These are phyloP conservation scores for Collybiopsis confluens DNA, from an alignment of 768 basidiomycete species.

Conservation along the genomic window DNA sequence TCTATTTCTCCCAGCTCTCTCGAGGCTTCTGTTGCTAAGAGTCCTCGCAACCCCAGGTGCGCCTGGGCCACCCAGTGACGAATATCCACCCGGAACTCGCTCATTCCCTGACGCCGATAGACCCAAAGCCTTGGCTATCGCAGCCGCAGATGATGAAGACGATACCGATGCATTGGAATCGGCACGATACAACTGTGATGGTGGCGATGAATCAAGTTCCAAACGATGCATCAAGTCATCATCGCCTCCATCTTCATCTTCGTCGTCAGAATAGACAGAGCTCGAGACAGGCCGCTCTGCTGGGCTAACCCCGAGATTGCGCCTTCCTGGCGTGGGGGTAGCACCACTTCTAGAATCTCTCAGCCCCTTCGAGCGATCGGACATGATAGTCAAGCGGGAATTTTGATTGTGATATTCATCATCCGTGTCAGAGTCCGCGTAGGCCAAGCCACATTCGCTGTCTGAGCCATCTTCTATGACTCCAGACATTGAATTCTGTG, in stretches of 20 bases:
- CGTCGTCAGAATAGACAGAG: slow-evolving; percentile 7
- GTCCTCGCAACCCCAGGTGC: slow-evolving; percentile 21
- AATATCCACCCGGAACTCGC: slow-evolving; percentile 28
- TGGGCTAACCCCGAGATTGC: neutral
- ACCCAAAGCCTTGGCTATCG: slow-evolving; percentile 41
- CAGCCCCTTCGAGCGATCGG: neutral
- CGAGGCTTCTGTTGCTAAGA: slow-evolving; percentile 14
- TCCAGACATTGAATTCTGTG: neutral
- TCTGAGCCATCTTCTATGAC: neutral
- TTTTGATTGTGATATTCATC: slow-evolving; percentile 29
- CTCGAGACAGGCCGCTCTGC: neutral
- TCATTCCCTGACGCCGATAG: slow-evolving; percentile 31
- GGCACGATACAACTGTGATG: slow-evolving; percentile 4
- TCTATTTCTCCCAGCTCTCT: neutral
- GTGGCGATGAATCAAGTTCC: neutral
- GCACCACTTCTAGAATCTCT: neutral
- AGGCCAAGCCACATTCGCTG: slow-evolving; percentile 40
- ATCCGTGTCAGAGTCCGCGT: slow-evolving; percentile 44
- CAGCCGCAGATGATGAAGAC: slow-evolving; percentile 20
- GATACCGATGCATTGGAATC: slow-evolving; percentile 3
- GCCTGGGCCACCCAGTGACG: slow-evolving; percentile 31
- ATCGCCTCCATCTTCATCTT: slow-evolving; percentile 25
- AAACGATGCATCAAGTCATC: slow-evolving; percentile 31
- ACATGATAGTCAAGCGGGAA: neutral
- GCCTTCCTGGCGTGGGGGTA: slow-evolving; percentile 1